These are phyloP conservation scores for Bifiguratus adelaidae DNA, from an alignment of 192 early-diverging fungal species.

Conservation along the genomic window DNA sequence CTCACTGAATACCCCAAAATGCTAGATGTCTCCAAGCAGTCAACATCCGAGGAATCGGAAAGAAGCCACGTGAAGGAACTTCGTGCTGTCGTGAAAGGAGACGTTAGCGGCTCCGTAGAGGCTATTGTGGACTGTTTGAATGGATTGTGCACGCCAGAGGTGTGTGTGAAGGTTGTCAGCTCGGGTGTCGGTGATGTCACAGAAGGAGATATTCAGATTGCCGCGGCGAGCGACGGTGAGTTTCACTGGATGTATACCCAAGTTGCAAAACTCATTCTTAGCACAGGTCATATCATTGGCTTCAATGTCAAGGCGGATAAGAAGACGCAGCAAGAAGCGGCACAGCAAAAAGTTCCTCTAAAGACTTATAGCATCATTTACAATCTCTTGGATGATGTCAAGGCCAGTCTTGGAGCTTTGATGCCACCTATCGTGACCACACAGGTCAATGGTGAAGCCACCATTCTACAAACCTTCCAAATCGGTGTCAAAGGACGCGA, in stretches of 20 bases:
- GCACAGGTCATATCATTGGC: constrained; percentile 55
- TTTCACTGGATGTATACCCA: background rate
- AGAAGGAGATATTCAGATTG: constrained; percentile 78
- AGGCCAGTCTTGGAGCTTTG: constrained; percentile 58
- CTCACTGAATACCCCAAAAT: constrained; percentile 38
- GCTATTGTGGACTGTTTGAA: constrained; percentile 69
- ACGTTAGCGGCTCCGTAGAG: constrained; percentile 90
- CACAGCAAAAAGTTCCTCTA: constrained; percentile 50
- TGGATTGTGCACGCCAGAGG: constrained; percentile 70
- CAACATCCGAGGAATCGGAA: constrained; percentile 18
- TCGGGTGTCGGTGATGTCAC: constrained; percentile 78
- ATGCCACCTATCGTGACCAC: constrained; percentile 70
- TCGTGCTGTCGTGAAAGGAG: constrained; percentile 64
- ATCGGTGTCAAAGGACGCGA: constrained; percentile 70
- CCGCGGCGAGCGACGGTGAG: constrained; percentile 37
- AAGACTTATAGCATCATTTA: constrained; percentile 81
- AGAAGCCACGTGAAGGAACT: constrained; percentile 32
- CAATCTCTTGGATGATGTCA: constrained; percentile 84
- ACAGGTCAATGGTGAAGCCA: constrained; percentile 83
- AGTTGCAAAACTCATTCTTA: background rate
- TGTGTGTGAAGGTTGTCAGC: constrained; percentile 58
- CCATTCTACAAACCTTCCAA: constrained; percentile 72
- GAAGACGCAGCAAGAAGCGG: constrained; percentile 48
- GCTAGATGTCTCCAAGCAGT: constrained; percentile 11
- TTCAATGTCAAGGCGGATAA: constrained; percentile 88